Conservation (phyloP, 2,329 filamentous ascomycete genomes). For the Xylaria sp. region DNA sequence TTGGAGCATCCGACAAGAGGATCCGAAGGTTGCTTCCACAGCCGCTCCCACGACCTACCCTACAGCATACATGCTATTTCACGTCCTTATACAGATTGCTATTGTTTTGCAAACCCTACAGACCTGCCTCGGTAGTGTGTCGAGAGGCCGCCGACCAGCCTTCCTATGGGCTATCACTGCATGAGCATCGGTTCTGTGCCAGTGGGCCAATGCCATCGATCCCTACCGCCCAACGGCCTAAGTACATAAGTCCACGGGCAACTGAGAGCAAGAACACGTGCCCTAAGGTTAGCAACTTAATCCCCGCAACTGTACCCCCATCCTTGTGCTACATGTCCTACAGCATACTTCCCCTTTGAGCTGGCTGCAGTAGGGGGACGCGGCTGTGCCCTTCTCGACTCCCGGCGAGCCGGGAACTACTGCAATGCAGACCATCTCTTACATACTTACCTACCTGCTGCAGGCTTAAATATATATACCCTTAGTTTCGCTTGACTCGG, state of each 20-base stretch:
- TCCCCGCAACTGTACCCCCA: conserved; percentile 37
- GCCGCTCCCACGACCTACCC: not conserved
- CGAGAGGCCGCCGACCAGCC: conserved; percentile 9
- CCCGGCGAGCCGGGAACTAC: conserved; percentile 40
- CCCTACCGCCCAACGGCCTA: conserved; percentile 2
- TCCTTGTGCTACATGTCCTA: conserved; percentile 16
- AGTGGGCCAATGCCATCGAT: conserved; percentile 9
- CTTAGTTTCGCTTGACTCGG: conserved; percentile 25
- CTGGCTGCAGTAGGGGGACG: conserved; percentile 43
- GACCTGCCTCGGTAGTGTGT: not conserved
- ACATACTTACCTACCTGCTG: conserved; percentile 24
- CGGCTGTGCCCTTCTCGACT: conserved; percentile 33
- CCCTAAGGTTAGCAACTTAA: conserved; percentile 16
- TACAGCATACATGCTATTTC: not conserved
- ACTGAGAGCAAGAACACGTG: conserved; percentile 37
- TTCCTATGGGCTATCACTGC: conserved; percentile 6
- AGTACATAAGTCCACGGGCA: conserved; percentile 30
- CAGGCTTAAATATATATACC: conserved; percentile 24
- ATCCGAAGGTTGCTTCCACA: conserved; percentile 2
- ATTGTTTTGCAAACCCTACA: not conserved
- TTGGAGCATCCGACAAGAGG: conserved; percentile 25
- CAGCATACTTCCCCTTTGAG: conserved; percentile 50
- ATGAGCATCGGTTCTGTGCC: conserved; percentile 3
- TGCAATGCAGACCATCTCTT: conserved; percentile 40
- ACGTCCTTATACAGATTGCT: not conserved